Evolutionary conservation across 2,329 filamentous ascomycete genomes (phyloP).

Genomic region (Endothia cerciana): DNA sequence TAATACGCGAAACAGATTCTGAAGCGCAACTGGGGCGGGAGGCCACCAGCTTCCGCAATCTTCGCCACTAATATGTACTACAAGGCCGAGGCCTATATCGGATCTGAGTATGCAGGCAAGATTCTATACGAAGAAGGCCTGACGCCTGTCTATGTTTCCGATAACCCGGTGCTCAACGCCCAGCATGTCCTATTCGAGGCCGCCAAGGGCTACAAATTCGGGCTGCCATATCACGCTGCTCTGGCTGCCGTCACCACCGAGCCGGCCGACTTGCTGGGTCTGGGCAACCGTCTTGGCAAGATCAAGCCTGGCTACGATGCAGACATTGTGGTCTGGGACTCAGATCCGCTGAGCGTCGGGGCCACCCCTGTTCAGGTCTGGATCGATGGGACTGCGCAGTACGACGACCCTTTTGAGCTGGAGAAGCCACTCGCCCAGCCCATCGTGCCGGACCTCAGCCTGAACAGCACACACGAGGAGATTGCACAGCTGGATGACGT

Average conservation of each 20-base stretch:
- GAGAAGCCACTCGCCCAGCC: conserved; percentile 50
- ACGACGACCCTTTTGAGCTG: conserved; percentile 57
- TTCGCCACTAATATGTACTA: conserved; percentile 77
- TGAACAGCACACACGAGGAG: conserved; percentile 48
- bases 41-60: conserved; percentile 60
- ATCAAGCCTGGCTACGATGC: conserved; percentile 65
- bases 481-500: conserved; percentile 44
- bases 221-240: conserved; percentile 63
- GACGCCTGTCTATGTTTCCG: conserved; percentile 70
- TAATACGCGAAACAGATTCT: conserved; percentile 46
- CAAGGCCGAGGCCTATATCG: conserved; percentile 68
- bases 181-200: conserved; percentile 71
- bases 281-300: conserved; percentile 62
- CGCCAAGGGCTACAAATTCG: conserved; percentile 62
- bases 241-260: conserved; percentile 61
- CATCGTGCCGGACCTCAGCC: conserved; percentile 44
- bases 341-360: conserved; percentile 63
- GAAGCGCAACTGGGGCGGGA: conserved; percentile 58
- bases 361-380: conserved; percentile 64
- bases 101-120: conserved; percentile 68
- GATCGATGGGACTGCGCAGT: conserved; percentile 65
- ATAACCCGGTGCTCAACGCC: conserved; percentile 71
- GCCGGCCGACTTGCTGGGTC: conserved; percentile 60
- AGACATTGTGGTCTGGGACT: conserved; percentile 66
- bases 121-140: conserved; percentile 67